Evolutionary conservation across 345 rosid species (phyloP), one percentile per base, ranked within the genome.

Genomic region (Angophora floribunda): DNA sequence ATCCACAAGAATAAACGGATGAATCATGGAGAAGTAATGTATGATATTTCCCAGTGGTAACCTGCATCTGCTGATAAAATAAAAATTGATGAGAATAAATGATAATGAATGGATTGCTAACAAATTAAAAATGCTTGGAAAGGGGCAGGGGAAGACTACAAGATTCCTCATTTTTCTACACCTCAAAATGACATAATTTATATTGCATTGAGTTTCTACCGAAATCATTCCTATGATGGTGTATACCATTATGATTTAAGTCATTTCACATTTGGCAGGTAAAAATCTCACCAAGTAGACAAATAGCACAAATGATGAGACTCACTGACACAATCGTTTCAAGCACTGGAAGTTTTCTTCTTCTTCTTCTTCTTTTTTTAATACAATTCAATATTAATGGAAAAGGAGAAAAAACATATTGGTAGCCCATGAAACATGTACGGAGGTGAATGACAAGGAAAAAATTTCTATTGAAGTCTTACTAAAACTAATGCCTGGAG

Each of bases 21-120:
- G 99, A 96, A 92, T 97, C 92, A 89, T 93, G 94, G 92, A 96
- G 95, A 84, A 97, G 93, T 93, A 97, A 91, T 57, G 99, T 97
- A 91, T 96, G 99, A 92, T 96, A 94, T 93, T 93, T 96, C 88
- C 99, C 99, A 1, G 99, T 96, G 75, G 99, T 95, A 86, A 96
- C 91, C 95, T 96, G 99, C 99, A 97, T 95, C 99, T 96, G 97
- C 90, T 87, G 49, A 28, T 6, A 52, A 89, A 65, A 92, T 87
- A 78, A 53, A 89, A 88, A 88, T 11, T 41, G 87, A 89, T 21
- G 17, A 86, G 63, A 45, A 45, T 53, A 45, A 78, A 90, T 86
- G 55, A 87, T 84, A 65, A 91, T 55, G 47, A 36, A 75, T 22
- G 49, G 49, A 75, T 75, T 41, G 49, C 49, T 75, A 75, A 41